Conservation (phyloP, 2,329 filamentous ascomycete genomes). For the Hysterium pulicare region DNA sequence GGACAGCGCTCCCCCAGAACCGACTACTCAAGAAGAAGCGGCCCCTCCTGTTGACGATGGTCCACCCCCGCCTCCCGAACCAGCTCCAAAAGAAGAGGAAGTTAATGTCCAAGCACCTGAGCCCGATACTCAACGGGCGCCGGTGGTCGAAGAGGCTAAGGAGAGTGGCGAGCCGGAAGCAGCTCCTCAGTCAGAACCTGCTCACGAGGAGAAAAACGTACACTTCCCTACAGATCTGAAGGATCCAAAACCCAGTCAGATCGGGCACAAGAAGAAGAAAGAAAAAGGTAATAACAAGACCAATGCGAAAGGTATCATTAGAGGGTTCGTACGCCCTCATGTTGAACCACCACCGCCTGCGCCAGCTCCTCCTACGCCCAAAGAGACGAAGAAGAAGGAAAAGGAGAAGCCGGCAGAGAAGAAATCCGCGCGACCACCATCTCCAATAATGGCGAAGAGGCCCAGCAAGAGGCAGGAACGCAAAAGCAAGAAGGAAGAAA, state of each 20-base stretch:
- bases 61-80: not conserved
- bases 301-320: not conserved
- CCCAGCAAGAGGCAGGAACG: not conserved
- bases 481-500: not conserved
- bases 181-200: not conserved
- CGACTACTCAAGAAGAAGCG: not conserved
- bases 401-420: not conserved
- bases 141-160: not conserved
- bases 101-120: not conserved
- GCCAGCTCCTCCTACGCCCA: not conserved
- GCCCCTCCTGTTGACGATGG: not conserved
- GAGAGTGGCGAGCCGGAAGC: too few relatives aligned
- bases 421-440: not conserved
- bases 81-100: not conserved
- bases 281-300: not conserved
- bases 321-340: not conserved
- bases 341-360: not conserved
- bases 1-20: not conserved
- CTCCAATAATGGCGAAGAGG: not conserved
- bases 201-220: not conserved
- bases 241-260: not conserved
- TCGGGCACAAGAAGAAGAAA: not conserved
- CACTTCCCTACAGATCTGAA: conserved; percentile 1
- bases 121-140: not conserved
- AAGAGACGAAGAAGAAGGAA: not conserved